Evolutionary conservation across 83 land plant species (phyloP).

Genomic region (Diphasiastrum complanatum): DNA sequence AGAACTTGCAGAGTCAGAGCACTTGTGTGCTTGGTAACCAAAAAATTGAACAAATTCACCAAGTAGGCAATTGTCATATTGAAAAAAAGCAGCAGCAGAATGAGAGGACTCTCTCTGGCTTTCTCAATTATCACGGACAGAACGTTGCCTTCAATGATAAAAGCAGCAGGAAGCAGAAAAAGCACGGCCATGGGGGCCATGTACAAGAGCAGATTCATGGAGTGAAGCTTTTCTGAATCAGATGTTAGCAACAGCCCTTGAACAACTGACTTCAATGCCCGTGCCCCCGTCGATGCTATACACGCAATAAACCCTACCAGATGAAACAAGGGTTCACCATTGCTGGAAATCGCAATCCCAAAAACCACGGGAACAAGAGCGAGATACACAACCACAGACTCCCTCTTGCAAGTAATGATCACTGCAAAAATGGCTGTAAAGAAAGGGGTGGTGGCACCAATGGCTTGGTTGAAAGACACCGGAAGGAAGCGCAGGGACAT

Average conservation of each 20-base stretch:
- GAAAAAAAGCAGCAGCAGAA: constrained; percentile 45
- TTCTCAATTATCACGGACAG: constrained; percentile 38
- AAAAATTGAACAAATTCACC: constrained; percentile 64
- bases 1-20: constrained; percentile 74
- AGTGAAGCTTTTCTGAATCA: constrained; percentile 64
- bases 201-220: constrained; percentile 71
- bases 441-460: constrained; percentile 80
- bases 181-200: constrained; percentile 77
- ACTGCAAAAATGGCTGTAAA: constrained; percentile 74
- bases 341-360: constrained; percentile 69
- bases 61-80: constrained; percentile 74
- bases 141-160: constrained; percentile 54
- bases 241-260: constrained; percentile 63
- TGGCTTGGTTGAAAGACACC: constrained; percentile 77
- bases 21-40: constrained; percentile 83
- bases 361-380: constrained; percentile 68
- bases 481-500: constrained; percentile 64
- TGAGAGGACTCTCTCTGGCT: constrained; percentile 29
- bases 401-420: constrained; percentile 54
- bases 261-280: constrained; percentile 75
- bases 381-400: constrained; percentile 48
- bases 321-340: constrained; percentile 79
- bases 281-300: constrained; percentile 69
- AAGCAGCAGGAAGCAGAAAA: constrained; percentile 49
- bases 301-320: constrained; percentile 63